These are phyloP conservation scores for Metschnikowia shivogae DNA, from an alignment of 805 yeast genomes.

Conservation along the genomic window DNA sequence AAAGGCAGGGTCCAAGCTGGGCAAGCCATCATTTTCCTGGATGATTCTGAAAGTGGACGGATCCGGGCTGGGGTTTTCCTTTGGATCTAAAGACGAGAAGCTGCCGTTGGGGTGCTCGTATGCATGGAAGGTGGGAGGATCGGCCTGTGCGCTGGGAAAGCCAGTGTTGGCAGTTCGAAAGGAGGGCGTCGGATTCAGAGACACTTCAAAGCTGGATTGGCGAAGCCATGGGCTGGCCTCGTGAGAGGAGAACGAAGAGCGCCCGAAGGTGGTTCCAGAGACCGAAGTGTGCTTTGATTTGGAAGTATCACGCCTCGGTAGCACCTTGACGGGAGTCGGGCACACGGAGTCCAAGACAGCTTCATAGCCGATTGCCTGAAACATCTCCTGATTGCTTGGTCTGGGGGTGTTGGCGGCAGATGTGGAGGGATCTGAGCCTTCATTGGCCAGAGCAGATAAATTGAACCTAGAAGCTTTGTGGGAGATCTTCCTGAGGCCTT, in stretches of 20 bases:
- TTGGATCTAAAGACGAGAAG: constrained; percentile 14
- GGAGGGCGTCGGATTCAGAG: neutral
- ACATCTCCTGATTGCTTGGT: constrained; percentile 13
- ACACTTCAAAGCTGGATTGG: neutral
- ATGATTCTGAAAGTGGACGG: neutral
- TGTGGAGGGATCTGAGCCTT: constrained; percentile 6
- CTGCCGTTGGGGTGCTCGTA: constrained; percentile 8
- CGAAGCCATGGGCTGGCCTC: constrained; percentile 1
- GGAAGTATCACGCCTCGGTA: constrained; percentile 10
- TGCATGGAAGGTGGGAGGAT: constrained; percentile 1
- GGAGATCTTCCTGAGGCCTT: constrained; percentile 28
- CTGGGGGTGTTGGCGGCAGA: neutral
- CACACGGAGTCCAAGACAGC: constrained; percentile 23
- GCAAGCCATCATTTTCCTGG: neutral
- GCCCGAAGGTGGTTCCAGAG: constrained; percentile 2
- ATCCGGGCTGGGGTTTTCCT: neutral
- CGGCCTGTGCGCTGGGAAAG: neutral
- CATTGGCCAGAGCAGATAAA: constrained; percentile 8
- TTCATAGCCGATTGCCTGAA: constrained; percentile 39
- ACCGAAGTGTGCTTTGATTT: constrained; percentile 5
- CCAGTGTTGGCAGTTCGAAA: constrained; percentile 2
- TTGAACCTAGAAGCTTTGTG: constrained; percentile 26
- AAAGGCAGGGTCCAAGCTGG: constrained; percentile 1
- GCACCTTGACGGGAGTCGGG: constrained; percentile 26
- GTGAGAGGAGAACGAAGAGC: constrained; percentile 10